phyloP scores from a whole-genome alignment of 2,329 filamentous ascomycete species.

The Phyllosticta ampelicida region DNA sequence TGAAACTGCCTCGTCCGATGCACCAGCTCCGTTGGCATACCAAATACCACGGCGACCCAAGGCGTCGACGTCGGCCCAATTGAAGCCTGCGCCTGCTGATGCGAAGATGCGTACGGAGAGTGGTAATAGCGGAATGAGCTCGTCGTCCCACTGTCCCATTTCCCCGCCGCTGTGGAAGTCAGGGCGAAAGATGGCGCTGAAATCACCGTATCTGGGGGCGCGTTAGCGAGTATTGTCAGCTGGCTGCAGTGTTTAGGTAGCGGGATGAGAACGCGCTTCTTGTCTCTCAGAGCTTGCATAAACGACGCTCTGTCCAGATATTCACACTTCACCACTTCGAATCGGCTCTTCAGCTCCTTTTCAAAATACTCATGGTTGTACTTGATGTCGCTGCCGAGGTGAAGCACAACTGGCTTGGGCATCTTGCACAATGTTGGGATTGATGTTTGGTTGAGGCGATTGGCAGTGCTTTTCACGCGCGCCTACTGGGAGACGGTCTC shows the following conservation, averaged over 20 bases:
- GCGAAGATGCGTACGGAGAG: conserved; percentile 12
- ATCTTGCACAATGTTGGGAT: conserved; percentile 2
- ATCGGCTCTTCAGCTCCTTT: conserved; percentile 29
- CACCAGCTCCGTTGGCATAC: conserved; percentile 35
- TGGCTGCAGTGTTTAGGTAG: neutral
- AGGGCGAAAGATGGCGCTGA: conserved; percentile 14
- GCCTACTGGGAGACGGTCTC: neutral
- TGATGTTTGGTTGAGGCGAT: neutral
- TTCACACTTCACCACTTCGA: conserved; percentile 32
- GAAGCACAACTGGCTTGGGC: conserved; percentile 29
- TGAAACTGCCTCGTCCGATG: conserved; percentile 35
- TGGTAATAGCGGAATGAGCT: conserved; percentile 12
- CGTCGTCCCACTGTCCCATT: conserved; percentile 14
- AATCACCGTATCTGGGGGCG: conserved; percentile 11
- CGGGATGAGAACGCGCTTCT: conserved; percentile 2
- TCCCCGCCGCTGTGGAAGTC: conserved; percentile 13
- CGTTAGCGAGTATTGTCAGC: neutral
- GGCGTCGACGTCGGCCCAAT: conserved; percentile 14
- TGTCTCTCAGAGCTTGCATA: conserved; percentile 11
- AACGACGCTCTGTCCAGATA: conserved; percentile 24
- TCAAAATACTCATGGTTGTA: conserved; percentile 37
- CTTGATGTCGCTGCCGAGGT: conserved; percentile 38
- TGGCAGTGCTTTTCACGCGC: too few species aligned
- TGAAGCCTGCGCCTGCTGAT: conserved; percentile 13
- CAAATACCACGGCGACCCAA: conserved; percentile 10